Evolutionary conservation across 106 monocot species (phyloP).

Genomic region (Gastrodia elata): DNA sequence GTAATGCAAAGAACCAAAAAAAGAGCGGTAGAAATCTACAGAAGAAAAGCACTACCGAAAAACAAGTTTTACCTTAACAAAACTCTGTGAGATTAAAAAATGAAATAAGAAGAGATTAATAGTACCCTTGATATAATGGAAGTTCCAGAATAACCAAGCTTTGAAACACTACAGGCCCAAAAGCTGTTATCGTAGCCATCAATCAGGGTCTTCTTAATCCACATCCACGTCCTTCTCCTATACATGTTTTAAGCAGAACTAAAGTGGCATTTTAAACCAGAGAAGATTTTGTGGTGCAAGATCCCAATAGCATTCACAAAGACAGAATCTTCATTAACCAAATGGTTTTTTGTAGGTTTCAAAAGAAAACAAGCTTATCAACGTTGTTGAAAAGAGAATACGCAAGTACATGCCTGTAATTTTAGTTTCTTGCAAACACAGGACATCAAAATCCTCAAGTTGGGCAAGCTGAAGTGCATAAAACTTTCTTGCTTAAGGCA

Average conservation of each 20-base stretch:
- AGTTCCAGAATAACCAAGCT: slow-evolving; percentile 95
- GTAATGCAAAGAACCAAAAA: not conserved
- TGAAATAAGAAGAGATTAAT: not conserved
- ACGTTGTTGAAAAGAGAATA: not conserved
- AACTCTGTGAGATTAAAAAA: slow-evolving; percentile 1
- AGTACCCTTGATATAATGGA: slow-evolving; percentile 90
- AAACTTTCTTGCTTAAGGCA: slow-evolving; percentile 60
- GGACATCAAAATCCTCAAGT: slow-evolving; percentile 82
- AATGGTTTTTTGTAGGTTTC: not conserved
- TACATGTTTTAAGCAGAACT: not conserved
- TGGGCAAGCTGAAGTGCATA: slow-evolving; percentile 56
- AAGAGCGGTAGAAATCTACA: too few species aligned
- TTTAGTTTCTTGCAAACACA: slow-evolving; percentile 98
- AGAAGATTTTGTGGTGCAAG: not conserved
- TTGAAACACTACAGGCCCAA: slow-evolving; percentile 87
- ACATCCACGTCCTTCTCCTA: slow-evolving; percentile 89
- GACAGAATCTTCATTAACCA: not conserved
- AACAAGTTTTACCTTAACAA: not conserved
- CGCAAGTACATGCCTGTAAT: slow-evolving; percentile 48
- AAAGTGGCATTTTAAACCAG: not conserved
- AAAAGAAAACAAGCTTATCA: not conserved
- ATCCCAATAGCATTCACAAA: not conserved
- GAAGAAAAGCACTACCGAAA: not conserved
- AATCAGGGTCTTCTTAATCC: slow-evolving; percentile 56
- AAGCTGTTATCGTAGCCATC: slow-evolving; percentile 87